These are phyloP conservation scores for Aureobasidium lini DNA, from an alignment of 2,329 filamentous ascomycete genomes.

Conservation along the genomic window DNA sequence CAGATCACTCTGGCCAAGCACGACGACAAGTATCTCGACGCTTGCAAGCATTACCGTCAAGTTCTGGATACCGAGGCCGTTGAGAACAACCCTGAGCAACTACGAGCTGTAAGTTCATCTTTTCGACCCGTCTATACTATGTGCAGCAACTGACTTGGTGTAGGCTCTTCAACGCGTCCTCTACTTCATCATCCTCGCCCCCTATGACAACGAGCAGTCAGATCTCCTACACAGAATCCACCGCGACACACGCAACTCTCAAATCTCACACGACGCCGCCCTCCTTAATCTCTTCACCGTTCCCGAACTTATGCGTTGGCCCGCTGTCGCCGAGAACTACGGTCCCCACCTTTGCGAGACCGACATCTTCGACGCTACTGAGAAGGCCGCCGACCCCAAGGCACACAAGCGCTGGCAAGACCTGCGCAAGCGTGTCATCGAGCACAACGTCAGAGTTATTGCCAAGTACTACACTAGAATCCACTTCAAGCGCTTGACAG, in stretches of 20 bases:
- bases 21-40: constrained; percentile 93
- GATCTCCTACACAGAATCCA: constrained; percentile 92
- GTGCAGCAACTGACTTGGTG: neutral
- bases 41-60: constrained; percentile 96
- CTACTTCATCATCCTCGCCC: constrained; percentile 93
- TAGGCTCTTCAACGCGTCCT: constrained; percentile 89
- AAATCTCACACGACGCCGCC: constrained; percentile 67
- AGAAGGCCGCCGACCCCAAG: constrained; percentile 60
- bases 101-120: constrained; percentile 62
- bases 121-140: constrained; percentile 16
- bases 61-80: constrained; percentile 94
- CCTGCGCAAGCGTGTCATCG: constrained; percentile 94
- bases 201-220: constrained; percentile 97
- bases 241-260: constrained; percentile 71
- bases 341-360: constrained; percentile 80
- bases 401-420: constrained; percentile 85
- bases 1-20: constrained; percentile 95
- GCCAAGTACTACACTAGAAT: constrained; percentile 99
- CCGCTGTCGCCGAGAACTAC: constrained; percentile 80
- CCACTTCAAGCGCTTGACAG: constrained; percentile 79
- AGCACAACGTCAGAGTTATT: constrained; percentile 96
- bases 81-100: constrained; percentile 77
- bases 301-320: constrained; percentile 97
- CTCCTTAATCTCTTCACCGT: constrained; percentile 92
- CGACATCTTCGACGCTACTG: constrained; percentile 72